Conservation (phyloP, 805 yeast species). For the Blastobotrys attinorum region DNA sequence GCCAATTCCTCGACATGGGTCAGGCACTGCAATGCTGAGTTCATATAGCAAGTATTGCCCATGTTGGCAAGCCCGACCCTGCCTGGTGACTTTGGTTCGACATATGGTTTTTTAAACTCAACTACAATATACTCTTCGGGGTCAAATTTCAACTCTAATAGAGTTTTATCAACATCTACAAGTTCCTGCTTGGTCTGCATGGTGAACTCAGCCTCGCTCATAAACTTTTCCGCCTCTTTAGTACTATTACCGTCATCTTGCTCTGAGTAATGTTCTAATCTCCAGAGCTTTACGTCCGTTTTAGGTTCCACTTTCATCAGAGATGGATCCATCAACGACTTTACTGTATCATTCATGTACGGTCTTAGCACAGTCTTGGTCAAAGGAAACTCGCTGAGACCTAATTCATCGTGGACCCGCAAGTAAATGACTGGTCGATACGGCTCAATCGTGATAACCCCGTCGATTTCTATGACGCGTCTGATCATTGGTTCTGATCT, state of each 20-base stretch:
- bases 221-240: background rate
- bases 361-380: background rate
- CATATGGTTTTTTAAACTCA: background rate
- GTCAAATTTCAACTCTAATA: conserved; percentile 2
- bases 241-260: background rate
- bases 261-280: background rate
- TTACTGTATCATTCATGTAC: background rate
- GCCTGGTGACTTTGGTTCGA: conserved; percentile 32
- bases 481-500: background rate
- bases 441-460: conserved; percentile 1
- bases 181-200: background rate
- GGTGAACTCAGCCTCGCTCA: too few relatives aligned
- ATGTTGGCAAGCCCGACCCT: conserved; percentile 56
- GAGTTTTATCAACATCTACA: background rate
- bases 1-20: conserved; percentile 79
- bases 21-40: conserved; percentile 85
- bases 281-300: background rate
- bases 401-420: background rate
- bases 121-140: background rate
- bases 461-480: background rate
- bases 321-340: background rate
- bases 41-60: conserved; percentile 94
- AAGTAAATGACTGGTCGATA: background rate
- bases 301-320: background rate
- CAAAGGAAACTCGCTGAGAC: background rate